Evolutionary conservation across 257 asterid genomes (phyloP).

Genomic region (Linderniella brevidens): DNA sequence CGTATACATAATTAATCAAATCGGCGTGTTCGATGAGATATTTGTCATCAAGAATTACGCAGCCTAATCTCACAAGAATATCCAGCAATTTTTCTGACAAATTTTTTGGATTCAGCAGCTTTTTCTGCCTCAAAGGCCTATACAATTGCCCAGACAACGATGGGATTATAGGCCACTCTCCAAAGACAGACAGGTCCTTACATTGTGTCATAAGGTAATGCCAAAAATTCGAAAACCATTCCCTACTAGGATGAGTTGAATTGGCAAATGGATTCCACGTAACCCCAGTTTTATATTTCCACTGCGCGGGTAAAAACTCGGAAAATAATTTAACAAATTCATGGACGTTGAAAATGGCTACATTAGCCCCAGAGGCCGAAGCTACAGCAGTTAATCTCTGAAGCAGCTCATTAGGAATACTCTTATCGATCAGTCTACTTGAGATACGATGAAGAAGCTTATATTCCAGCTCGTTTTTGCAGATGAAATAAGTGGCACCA

Average conservation of each 20-base stretch:
- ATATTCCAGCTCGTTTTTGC: slow-evolving; percentile 69
- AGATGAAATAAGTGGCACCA: slow-evolving; percentile 53
- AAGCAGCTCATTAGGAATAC: slow-evolving; percentile 40
- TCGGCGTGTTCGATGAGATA: slow-evolving; percentile 58
- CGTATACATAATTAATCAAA: slow-evolving; percentile 42
- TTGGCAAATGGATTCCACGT: slow-evolving; percentile 51
- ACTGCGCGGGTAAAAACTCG: slow-evolving; percentile 55
- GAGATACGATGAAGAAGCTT: slow-evolving; percentile 52
- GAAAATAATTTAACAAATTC: slow-evolving; percentile 45
- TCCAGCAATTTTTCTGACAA: slow-evolving; percentile 49
- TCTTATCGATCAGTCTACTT: slow-evolving; percentile 52
- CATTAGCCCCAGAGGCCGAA: slow-evolving; percentile 63
- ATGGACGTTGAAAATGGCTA: slow-evolving; percentile 35
- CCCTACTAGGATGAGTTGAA: slow-evolving; percentile 43
- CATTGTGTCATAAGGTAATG: slow-evolving; percentile 52
- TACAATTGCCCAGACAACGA: slow-evolving; percentile 56
- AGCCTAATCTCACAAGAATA: slow-evolving; percentile 68
- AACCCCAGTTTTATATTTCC: slow-evolving; percentile 55
- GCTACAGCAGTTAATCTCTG: slow-evolving; percentile 61
- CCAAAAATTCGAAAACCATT: slow-evolving; percentile 86
- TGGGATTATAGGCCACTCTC: slow-evolving; percentile 94
- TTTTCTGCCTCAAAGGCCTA: slow-evolving; percentile 47
- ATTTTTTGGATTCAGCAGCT: slow-evolving; percentile 39
- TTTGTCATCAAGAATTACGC: slow-evolving; percentile 46
- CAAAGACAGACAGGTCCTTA: slow-evolving; percentile 46